Base-by-base conservation (phyloP, 257 asterid genomes). In the Pogostemon cablin region DNA sequence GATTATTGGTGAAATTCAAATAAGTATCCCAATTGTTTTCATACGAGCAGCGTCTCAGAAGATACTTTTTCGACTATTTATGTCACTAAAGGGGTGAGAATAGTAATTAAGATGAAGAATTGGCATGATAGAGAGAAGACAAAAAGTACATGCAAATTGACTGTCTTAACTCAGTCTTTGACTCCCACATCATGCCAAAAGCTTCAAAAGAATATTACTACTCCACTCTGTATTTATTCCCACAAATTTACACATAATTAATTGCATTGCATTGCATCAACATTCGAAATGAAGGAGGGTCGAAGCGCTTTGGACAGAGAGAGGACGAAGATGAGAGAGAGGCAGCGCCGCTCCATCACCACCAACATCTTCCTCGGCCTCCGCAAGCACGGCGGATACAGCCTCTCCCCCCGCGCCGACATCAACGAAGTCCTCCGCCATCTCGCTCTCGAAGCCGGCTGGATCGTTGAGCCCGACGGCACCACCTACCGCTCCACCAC, bases 1-100 rank as follows among this genome's bases (percentile, higher is more conserved):
- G 97, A 93, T 61, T 90, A 86, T 68, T 90, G 97, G 98, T 88
- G 82, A 91, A 59, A 15, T 46, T 43, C 32, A 25, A 25, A 25
- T 25, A 25, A 25, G 1, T 25, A 1, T 25, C 32, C 32, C 1
- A 25, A 25, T 25, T 25, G 32, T 25, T 25, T 25, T 25, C 32
- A 0, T 25, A 25, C 32, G 1, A 25, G 32, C 32, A 25, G 2
- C 25, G 1, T 20, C 25, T 20, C 25, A 20, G 0, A 20, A 20
- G 0, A 25, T 1, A 25, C 32, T 25, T 25, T 25, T 25, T 25
- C 32, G 32, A 25, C 1, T 25, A 25, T 25, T 25, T 20, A 20
- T 20, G 25, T 25, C 1, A 25, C 2, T 25, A 25, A 25, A 25
- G 1, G 32, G 32, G 32, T 25, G 32, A 25, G 32, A 25, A 25